These are phyloP conservation scores for Calonectria honghensis DNA, from an alignment of 2,329 filamentous ascomycete species.

Conservation along the genomic window DNA sequence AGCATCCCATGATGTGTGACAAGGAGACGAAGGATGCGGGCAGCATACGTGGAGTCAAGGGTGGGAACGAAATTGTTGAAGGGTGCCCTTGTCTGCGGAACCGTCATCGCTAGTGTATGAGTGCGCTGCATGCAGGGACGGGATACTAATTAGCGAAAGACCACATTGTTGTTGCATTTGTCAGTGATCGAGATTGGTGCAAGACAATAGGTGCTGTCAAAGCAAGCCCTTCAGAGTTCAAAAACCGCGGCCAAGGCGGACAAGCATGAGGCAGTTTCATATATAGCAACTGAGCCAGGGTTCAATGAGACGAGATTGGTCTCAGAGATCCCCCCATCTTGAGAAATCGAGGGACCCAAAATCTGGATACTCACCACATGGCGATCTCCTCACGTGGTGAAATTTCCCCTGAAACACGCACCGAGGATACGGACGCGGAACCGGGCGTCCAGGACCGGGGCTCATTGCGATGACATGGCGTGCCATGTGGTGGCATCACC, in stretches of 20 bases:
- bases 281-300: constrained; percentile 37
- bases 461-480: constrained; percentile 34
- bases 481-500: constrained; percentile 48
- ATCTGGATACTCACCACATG: constrained; percentile 46
- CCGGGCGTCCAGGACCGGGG: constrained; percentile 39
- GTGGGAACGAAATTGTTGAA: constrained; percentile 30
- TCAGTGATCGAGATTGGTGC: constrained; percentile 33
- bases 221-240: constrained; percentile 38
- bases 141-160: constrained; percentile 32
- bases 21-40: constrained; percentile 28
- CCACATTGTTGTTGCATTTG: constrained; percentile 40
- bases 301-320: constrained; percentile 45
- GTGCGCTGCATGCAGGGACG: constrained; percentile 38
- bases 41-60: constrained; percentile 19
- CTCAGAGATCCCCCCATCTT: constrained; percentile 22
- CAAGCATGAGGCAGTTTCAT: constrained; percentile 27
- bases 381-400: constrained; percentile 47
- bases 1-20: constrained; percentile 30
- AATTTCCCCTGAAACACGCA: constrained; percentile 50
- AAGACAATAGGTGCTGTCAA: constrained; percentile 38
- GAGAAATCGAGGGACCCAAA: constrained; percentile 42
- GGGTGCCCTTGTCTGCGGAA: constrained; percentile 34
- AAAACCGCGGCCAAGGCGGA: constrained; percentile 7
- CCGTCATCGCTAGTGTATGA: constrained; percentile 31
- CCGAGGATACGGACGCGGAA: constrained; percentile 47